A percentile compares a stretch with the other conserved stretches of the same genome.
Evolutionary conservation across 2,329 filamentous ascomycete genomes (phyloP).

Genomic region (Rhynchosporium agropyri): DNA sequence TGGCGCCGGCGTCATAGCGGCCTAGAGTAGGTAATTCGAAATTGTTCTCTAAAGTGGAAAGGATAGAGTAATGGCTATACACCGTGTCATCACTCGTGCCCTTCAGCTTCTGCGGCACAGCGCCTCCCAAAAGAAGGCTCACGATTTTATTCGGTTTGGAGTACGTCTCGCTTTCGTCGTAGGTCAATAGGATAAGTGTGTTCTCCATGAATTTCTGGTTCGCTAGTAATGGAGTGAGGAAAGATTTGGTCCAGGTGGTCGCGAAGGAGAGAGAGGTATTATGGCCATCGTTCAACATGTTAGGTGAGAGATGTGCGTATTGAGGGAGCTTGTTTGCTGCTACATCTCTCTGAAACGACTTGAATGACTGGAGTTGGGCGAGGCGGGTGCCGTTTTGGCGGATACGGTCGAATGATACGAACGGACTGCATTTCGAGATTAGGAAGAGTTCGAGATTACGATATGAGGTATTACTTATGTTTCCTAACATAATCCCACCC

Average conservation of each 20-base stretch:
- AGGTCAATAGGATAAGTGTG: constrained; percentile 60
- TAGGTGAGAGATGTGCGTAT: constrained; percentile 64
- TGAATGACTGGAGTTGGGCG: constrained; percentile 63
- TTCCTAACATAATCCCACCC: constrained; percentile 44
- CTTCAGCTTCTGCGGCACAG: constrained; percentile 50
- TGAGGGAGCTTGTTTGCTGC: constrained; percentile 60
- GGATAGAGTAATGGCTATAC: constrained; percentile 51
- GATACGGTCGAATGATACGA: constrained; percentile 57
- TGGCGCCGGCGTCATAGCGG: constrained; percentile 48
- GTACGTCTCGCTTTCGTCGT: constrained; percentile 60
- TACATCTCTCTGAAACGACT: constrained; percentile 62
- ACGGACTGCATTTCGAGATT: constrained; percentile 33
- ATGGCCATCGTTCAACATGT: constrained; percentile 70
- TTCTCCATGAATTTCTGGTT: constrained; percentile 54
- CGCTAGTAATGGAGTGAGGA: constrained; percentile 56
- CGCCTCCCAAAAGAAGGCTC: constrained; percentile 57
- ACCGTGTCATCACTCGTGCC: constrained; percentile 56
- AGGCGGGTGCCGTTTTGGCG: constrained; percentile 54
- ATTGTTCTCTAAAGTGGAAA: constrained; percentile 48
- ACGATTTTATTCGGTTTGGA: constrained; percentile 55
- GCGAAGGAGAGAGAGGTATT: constrained; percentile 56
- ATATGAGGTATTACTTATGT: constrained; percentile 37
- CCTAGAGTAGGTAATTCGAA: constrained; percentile 49
- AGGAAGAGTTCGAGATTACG: neutral
- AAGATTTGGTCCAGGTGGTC: constrained; percentile 54